Evolutionary conservation across 352 stramenopile genomes (phyloP).

Genomic region (Phytophthora melonis): DNA sequence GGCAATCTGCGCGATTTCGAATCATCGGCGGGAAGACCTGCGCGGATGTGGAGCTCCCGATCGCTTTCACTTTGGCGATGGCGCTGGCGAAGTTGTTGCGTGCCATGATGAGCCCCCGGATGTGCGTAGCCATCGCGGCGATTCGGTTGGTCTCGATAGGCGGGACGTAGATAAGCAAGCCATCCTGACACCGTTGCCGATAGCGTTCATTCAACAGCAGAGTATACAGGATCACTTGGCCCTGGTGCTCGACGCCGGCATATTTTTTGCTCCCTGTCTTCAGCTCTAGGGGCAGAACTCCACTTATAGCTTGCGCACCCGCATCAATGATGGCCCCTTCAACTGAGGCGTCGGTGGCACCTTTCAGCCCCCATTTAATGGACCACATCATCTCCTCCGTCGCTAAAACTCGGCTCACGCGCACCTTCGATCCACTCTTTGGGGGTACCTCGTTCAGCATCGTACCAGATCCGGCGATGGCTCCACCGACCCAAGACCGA

Average conservation of each 20-base stretch:
- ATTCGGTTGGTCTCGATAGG: slow-evolving; percentile 80
- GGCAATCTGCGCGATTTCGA: slow-evolving; percentile 67
- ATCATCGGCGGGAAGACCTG: slow-evolving; percentile 83
- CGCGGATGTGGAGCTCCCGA: slow-evolving; percentile 54
- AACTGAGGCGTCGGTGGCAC: slow-evolving; percentile 79
- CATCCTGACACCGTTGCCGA: slow-evolving; percentile 61
- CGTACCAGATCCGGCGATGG: slow-evolving; percentile 33
- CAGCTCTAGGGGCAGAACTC: slow-evolving; percentile 82
- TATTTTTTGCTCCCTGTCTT: slow-evolving; percentile 89
- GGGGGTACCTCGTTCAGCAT: slow-evolving; percentile 50
- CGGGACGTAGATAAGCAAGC: slow-evolving; percentile 77
- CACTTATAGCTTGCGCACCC: slow-evolving; percentile 5
- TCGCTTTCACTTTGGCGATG: slow-evolving; percentile 64
- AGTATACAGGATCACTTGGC: slow-evolving; percentile 92
- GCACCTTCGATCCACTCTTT: slow-evolving; percentile 36
- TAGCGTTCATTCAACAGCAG: slow-evolving; percentile 87
- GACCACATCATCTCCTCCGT: slow-evolving; percentile 91
- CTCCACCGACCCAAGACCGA: slow-evolving; percentile 54
- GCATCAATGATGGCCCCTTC: slow-evolving; percentile 45
- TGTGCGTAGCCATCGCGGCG: slow-evolving; percentile 57
- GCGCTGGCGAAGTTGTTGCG: slow-evolving; percentile 78
- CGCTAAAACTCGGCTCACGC: slow-evolving; percentile 60
- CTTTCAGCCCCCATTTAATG: slow-evolving; percentile 86
- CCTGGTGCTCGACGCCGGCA: slow-evolving; percentile 63
- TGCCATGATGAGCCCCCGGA: slow-evolving; percentile 72